Conservation (phyloP, 2,329 filamentous ascomycete genomes). For the Bipolaris sorokiniana region DNA sequence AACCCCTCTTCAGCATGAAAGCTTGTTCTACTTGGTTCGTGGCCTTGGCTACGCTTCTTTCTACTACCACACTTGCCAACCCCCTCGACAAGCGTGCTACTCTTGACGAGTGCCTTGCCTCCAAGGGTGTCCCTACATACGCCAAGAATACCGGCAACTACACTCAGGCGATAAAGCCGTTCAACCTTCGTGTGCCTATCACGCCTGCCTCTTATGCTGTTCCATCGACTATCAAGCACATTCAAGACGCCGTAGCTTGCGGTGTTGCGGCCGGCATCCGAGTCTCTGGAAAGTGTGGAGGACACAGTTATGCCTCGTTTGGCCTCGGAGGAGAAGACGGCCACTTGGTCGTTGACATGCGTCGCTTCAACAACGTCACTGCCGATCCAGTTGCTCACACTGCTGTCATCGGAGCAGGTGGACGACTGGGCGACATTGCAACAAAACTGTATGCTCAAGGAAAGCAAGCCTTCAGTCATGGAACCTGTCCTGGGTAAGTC, state of each 20-base stretch:
- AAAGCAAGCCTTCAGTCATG: constrained; percentile 54
- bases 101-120: constrained; percentile 29
- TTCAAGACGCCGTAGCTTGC: constrained; percentile 63
- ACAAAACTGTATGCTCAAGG: constrained; percentile 36
- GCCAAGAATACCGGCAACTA: constrained; percentile 33
- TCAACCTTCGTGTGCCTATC: constrained; percentile 37
- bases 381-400: constrained; percentile 49
- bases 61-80: constrained; percentile 9
- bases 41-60: constrained; percentile 16
- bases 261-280: constrained; percentile 56
- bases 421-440: constrained; percentile 50
- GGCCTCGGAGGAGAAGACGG: constrained; percentile 57
- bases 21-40: constrained; percentile 4
- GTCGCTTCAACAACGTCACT: constrained; percentile 52
- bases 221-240: constrained; percentile 58
- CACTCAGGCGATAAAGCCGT: constrained; percentile 37
- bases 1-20: constrained; percentile 7
- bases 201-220: constrained; percentile 62
- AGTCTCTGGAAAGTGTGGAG: constrained; percentile 66
- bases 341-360: constrained; percentile 55
- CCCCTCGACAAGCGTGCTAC: constrained; percentile 12
- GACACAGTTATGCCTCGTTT: constrained; percentile 64
- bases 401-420: constrained; percentile 55
- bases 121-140: constrained; percentile 24
- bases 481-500: constrained; percentile 58